Evolutionary conservation across 2,329 filamentous ascomycete genomes (phyloP), one percentile per base, ranked within the genome.

Genomic region (Aspergillus sp.): DNA sequence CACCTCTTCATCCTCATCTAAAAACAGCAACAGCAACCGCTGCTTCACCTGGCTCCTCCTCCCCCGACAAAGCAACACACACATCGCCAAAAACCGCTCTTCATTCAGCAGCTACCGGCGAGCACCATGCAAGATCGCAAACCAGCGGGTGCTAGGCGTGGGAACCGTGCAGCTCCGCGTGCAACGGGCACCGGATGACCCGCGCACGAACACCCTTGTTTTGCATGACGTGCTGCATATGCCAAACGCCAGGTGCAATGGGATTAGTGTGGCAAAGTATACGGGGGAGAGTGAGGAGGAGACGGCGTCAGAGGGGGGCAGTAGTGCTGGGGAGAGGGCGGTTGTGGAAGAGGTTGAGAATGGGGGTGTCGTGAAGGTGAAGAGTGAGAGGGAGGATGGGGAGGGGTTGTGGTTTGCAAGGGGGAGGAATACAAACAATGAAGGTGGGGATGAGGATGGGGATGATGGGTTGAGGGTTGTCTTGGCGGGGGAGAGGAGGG

Each of bases 21-120:
- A 42, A 25, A 54, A 55, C n/a, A 59, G 53, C 19, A 25, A 42
- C 23, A 54, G 58, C 13, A 59, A 56, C 25, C 42, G 65, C 38
- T 68, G 66, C 58, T 68, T 64, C 64, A 60, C 63, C 55, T 68
- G 66, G 66, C 59, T 68, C 21, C 49, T 68, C 25, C 60, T 68
- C 27, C 49, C 66, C 11, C 57, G 54, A 17, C 30, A 36, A 11
- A 65, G 65, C 25, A 68, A 64, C 52, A 59, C 51, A 3, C 66
- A 68, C 60, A 66, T 63, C 62, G 66, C 66, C 51, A 66, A 66
- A 41, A 68, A 68, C 62, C 65, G 66, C 15, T 53, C 65, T 3
- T 58, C 65, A 11, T 68, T 68, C 52, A 47, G 25, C 23, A 64
- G 54, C 19, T 68, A 68, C 57, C 64, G 64, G 1, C 66, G 66